Evolutionary conservation across 192 early-diverging fungal species (phyloP), one percentile per base, ranked within the genome.

Genomic region (Gonapodya sp.): DNA sequence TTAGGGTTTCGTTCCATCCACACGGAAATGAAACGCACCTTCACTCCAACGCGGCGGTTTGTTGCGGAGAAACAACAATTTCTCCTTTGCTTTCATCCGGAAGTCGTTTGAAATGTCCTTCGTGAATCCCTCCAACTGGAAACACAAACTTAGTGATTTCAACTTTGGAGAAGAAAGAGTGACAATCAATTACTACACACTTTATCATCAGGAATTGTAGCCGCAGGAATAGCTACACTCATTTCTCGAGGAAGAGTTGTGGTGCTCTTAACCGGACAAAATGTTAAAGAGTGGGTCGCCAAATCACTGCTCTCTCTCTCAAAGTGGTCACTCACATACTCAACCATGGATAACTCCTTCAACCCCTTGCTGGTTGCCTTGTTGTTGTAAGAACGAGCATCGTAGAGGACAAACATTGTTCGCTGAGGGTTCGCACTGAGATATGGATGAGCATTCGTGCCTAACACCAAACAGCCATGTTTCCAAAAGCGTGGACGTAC

Each of bases 21-120:
- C n/a, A n/a, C n/a, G n/a, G n/a, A n/a, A n/a, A 1, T 34, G 35
- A 31, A 24, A 80, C 2, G 0, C 79, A 81, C 80, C 64, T 35
- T 91, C 89, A 82, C 91, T 91, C 90, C 90, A 91, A 34, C 90
- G 80, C n/a, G 90, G 90, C 0, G 89, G 82, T 81, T 91, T 91
- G 84, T 91, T 91, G 33, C 84, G 82, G 73, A 91, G 81, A 78
- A 91, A 87, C 77, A 87, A 35, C n/a, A 91, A 83, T 79, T 86
- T 88, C 16, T 87, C 81, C 32, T 82, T 84, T 84, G 88, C 89
- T 73, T 84, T 81, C 36, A 79, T 82, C 73, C 88, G 87, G 73
- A 89, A 79, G 73, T 91, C 90, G 24, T 84, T 64, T 83, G 89
- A 84, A 36, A 91, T 91, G 79, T 91, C 90, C 32, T 82, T 87